Conservation (phyloP, 352 stramenopile species). For the Thraustochytrium sp. region DNA sequence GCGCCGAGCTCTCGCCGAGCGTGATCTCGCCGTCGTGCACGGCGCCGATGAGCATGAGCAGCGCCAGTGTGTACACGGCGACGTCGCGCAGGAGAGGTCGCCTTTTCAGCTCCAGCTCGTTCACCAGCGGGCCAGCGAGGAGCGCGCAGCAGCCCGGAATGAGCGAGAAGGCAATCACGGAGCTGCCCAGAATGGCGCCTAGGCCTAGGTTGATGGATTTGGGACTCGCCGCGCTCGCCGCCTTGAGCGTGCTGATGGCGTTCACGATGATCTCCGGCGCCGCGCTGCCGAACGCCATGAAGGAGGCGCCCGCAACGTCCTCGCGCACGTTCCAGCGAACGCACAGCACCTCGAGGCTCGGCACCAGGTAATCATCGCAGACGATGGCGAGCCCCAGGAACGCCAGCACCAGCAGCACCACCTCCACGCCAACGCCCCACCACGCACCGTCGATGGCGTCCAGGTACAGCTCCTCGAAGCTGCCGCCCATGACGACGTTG, state of each 20-base stretch:
- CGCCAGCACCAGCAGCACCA: constrained; percentile 50
- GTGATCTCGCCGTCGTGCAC: constrained; percentile 38
- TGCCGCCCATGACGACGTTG: too few relatives aligned
- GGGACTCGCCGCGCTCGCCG: not conserved
- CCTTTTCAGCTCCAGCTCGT: constrained; percentile 40
- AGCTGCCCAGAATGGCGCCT: not conserved
- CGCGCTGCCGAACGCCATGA: constrained; percentile 69
- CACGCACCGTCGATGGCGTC: not conserved
- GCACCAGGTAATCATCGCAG: constrained; percentile 71
- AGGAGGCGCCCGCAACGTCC: constrained; percentile 63
- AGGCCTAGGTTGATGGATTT: not conserved
- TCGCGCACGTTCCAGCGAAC: constrained; percentile 48
- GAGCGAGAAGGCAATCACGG: constrained; percentile 15
- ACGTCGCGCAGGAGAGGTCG: constrained; percentile 43
- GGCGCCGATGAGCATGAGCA: constrained; percentile 25
- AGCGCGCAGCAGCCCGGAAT: constrained; percentile 15
- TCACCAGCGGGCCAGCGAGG: not conserved
- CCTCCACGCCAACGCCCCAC: constrained; percentile 55
- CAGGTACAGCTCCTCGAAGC: not conserved
- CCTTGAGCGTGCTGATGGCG: constrained; percentile 22
- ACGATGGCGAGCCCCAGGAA: constrained; percentile 47
- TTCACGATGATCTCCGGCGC: constrained; percentile 69
- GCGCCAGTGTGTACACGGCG: constrained; percentile 41
- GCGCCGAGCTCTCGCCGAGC: constrained; percentile 17
- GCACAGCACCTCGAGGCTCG: constrained; percentile 59